phyloP scores from a whole-genome alignment of 306 rosid genomes.

The Lagenaria siceraria region DNA sequence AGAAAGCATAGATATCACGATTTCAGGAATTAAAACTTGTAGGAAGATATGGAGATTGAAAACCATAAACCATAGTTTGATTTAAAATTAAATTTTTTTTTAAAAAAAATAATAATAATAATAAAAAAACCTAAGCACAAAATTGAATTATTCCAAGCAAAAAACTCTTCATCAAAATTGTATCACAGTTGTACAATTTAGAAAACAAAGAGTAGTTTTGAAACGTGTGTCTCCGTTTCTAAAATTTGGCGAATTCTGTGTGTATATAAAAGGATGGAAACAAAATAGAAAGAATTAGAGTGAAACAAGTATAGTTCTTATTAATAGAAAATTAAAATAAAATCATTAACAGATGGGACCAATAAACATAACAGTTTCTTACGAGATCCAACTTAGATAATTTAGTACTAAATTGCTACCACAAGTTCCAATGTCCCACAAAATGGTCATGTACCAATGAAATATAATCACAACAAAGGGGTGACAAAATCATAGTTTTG shows the following conservation, averaged over 20 bases:
- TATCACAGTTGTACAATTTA: neutral
- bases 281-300: too few species aligned
- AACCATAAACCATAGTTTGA: neutral
- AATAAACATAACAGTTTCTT: neutral
- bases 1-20: neutral
- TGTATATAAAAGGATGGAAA: neutral
- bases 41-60: neutral
- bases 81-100: too few species aligned
- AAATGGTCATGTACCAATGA: neutral
- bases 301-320: neutral
- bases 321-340: neutral
- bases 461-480: neutral
- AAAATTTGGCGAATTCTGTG: neutral
- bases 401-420: neutral
- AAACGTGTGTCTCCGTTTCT: neutral
- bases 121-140: neutral
- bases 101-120: too few species aligned
- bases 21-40: neutral
- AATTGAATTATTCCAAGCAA: neutral
- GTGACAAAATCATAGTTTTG: neutral
- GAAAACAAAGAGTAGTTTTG: neutral
- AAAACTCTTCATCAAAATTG: neutral
- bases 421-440: neutral
- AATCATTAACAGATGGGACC: neutral
- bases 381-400: neutral